Evolutionary conservation across 1,139 yeast genomes (phyloP), one percentile per base, ranked within the genome.

Genomic region (Protomyces inouyei): DNA sequence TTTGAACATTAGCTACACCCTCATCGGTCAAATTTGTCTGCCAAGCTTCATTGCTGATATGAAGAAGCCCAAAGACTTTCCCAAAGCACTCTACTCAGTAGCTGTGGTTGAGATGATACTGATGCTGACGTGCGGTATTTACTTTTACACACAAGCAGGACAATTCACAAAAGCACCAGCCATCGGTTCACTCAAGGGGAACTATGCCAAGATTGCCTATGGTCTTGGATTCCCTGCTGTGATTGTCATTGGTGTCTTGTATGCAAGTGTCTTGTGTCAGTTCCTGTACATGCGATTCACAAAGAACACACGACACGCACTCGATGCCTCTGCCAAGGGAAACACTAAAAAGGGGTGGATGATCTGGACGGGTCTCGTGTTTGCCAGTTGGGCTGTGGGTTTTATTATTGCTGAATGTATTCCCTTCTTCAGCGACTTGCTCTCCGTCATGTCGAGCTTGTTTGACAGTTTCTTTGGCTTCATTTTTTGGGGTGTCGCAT

Each of bases 381-480:
- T 76, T 10, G 67, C 70, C 0, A 75, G 81, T 25, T 84, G 87
- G 87, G 72, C 78, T n/a, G 52, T 55, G 16, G 64, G 55, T 9
- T 84, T 83, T 68, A 73, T 84, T 25, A 77, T 84, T 70, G 86
- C 86, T 1, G 85, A 84, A 71, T 86, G 82, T 38, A 83, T 84
- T 70, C 87, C 87, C 14, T 83, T 84, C 73, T 84, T 84, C 73
- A 78, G 83, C 37, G 86, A 83, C 70, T 74, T 84, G 69, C 76
- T 84, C 55, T 79, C 85, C 5, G 75, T 84, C 70, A 83, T 84
- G 86, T 80, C 83, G n/a, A 83, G 87, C 2, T 75, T 84, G 61
- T 84, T 84, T 70, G 87, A 83, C 72, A 82, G 86, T 71, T 84
- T 85, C 84, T 84, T 84, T 70, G 87, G 87, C 0, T 84, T 82